Conservation (phyloP, 2,329 filamentous ascomycete species). For the Pseudogymnoascus sp. region DNA sequence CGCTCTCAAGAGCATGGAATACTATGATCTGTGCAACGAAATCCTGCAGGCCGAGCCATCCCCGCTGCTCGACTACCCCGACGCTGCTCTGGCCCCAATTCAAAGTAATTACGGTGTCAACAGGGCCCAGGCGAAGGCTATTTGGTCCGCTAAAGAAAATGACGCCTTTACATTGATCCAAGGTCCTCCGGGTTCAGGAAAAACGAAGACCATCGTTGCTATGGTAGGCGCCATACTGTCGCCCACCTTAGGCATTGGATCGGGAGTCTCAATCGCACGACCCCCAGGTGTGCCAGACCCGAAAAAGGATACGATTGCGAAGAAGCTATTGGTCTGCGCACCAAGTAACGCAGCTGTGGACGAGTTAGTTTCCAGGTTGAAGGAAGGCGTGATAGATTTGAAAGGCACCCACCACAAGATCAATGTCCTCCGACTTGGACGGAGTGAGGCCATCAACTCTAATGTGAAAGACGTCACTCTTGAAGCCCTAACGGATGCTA, state of each 20-base stretch:
- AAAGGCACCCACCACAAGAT: constrained; percentile 67
- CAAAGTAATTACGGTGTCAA: constrained; percentile 80
- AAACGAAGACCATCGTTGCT: constrained; percentile 96
- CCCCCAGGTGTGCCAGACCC: constrained; percentile 28
- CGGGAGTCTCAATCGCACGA: constrained; percentile 40
- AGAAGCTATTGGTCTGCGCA: constrained; percentile 94
- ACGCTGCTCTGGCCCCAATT: constrained; percentile 61
- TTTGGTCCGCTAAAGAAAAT: constrained; percentile 87
- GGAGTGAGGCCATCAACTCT: constrained; percentile 85
- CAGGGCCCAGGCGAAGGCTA: constrained; percentile 79
- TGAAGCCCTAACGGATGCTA: constrained; percentile 78
- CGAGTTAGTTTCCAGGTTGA: constrained; percentile 88
- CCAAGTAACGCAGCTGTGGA: constrained; percentile 98
- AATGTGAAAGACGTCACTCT: constrained; percentile 86
- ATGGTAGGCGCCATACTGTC: constrained; percentile 85
- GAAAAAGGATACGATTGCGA: constrained; percentile 39
- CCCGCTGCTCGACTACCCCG: constrained; percentile 72
- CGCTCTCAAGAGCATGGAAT: constrained; percentile 81
- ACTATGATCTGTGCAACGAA: constrained; percentile 93
- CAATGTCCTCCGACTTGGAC: constrained; percentile 81
- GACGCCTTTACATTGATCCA: constrained; percentile 96
- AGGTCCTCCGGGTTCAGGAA: constrained; percentile 90
- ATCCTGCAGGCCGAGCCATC: constrained; percentile 85
- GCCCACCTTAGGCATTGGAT: constrained; percentile 38
- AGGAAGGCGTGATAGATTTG: constrained; percentile 73